Conservation (phyloP, 176 grass and related monocot genomes). For the Oryza australiensis region DNA sequence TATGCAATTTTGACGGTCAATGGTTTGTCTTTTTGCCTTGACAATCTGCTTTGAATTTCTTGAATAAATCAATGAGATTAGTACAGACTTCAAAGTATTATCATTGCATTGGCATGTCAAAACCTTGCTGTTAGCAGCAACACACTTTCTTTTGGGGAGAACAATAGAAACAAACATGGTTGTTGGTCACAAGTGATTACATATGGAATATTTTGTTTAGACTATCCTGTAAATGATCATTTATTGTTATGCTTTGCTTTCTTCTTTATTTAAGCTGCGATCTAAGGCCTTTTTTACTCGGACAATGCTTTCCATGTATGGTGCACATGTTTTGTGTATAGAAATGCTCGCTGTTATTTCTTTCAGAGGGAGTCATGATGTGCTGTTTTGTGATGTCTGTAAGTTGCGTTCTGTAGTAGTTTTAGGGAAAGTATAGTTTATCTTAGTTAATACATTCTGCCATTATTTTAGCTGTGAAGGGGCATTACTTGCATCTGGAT, state of each 20-base stretch:
- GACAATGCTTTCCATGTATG: neutral
- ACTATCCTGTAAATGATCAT: neutral
- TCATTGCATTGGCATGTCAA: neutral
- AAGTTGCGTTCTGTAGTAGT: neutral
- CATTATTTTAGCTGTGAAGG: constrained; percentile 74
- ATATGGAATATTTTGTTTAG: constrained; percentile 1
- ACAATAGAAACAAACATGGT: neutral
- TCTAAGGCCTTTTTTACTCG: neutral
- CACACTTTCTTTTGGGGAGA: neutral
- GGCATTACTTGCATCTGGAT: constrained; percentile 92
- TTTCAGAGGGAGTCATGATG: constrained; percentile 5
- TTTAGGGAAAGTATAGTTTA: neutral
- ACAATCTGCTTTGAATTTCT: neutral
- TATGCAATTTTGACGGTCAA: neutral
- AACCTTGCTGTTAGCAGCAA: neutral
- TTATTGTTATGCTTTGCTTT: neutral
- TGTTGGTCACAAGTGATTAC: constrained; percentile 7
- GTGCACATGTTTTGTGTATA: neutral
- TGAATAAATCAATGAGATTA: neutral
- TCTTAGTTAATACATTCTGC: constrained; percentile 1
- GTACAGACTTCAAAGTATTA: neutral
- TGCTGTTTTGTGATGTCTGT: neutral
- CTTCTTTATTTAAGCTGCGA: constrained; percentile 20
- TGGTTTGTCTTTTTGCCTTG: neutral
- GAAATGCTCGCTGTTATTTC: neutral